Evolutionary conservation across 306 rosid species (phyloP), one percentile per base, ranked within the genome.

Genomic region (Pterocarpus santalinus): DNA sequence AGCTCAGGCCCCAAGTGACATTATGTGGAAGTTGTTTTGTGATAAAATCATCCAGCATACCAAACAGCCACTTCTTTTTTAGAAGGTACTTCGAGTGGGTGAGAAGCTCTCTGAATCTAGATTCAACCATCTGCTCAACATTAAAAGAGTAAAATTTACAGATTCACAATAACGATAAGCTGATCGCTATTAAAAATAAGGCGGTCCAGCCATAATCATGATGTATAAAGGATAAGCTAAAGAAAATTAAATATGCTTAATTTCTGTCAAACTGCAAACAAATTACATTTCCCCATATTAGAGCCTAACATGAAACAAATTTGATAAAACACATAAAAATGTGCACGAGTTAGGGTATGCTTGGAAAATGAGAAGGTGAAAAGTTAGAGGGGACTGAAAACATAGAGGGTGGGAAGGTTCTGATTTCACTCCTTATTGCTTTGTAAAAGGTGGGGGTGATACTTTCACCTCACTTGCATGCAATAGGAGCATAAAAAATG

Each of bases 21-120:
- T 93, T 93, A 81, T 90, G 96, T 33, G 97, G 97, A 72, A 93
- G 95, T 84, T 93, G 97, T 86, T 93, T 93, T 5, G 97, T 93
- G 77, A 85, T 81, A 83, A 91, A 93, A 87, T 91, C 94, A 87
- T 93, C 94, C 67, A 93, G 68, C 73, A 93, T 86, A 47, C 97
- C 94, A 56, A 90, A 93, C 72, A 93, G 46, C 97, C 97, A 93
- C 80, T 90, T 91, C 85, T 90, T 93, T 88, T 90, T 91, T 79
- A 93, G 78, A 81, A 87, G 94, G 63, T 74, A 81, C 61, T 53
- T 38, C 46, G 97, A 93, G 77, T 93, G 97, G 36, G 79, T 76
- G 13, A 93, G 90, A 75, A 93, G 97, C 80, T 93, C 94, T 68
- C 73, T 57, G 83, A 93, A 93, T 82, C 91, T 90, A 60, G 96